Base-by-base conservation (phyloP, 2,329 filamentous ascomycete genomes). In the Aaosphaeria arxii region DNA sequence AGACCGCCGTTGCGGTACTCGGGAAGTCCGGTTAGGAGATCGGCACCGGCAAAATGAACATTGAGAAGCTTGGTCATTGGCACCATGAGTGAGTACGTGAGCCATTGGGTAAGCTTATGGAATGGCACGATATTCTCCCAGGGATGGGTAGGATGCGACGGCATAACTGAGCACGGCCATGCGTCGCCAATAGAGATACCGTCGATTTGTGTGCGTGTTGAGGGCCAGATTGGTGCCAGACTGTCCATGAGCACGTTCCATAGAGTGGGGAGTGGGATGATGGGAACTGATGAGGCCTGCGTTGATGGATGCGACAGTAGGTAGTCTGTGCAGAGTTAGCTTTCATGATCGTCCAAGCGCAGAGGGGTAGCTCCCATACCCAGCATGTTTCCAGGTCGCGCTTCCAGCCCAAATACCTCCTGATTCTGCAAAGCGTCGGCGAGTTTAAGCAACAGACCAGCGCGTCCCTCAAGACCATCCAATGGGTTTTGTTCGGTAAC, bases 61-160 rank as follows among this genome's bases (percentile, higher is more conserved):
- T 87, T 82, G 59, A 95, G 83, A 24, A 95, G 71, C 55, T 84
- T 88, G 47, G 86, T 83, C 86, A 96, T 95, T 0, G 91, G 91
- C 28, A 91, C 86, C 88, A 95, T 95, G 47, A 96, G 81, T 2
- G 90, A 95, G 72, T 96, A 96, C 43, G 88, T 89, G 47, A 96
- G 85, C 91, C 91, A 96, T 70, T 96, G 91, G 0, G 91, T 95
- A 33, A 95, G 45, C 73, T 95, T 96, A 76, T 96, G 91, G 75
- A 96, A 95, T 0, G 91, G 91, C 7, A 92, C 82, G 60, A 95
- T 92, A 57, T 80, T 86, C 66, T 92, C 88, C 87, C 87, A 90
- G 1, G 84, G 79, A 55, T 84, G 77, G 5, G 81, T 81, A 56
- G 85, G 78, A 69, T 87, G 84, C 17, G 77, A 81, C n/a, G 91